These are phyloP conservation scores for Erythrobasidium hasegawianum DNA, from an alignment of 1,284 basidiomycete species.

Conservation along the genomic window DNA sequence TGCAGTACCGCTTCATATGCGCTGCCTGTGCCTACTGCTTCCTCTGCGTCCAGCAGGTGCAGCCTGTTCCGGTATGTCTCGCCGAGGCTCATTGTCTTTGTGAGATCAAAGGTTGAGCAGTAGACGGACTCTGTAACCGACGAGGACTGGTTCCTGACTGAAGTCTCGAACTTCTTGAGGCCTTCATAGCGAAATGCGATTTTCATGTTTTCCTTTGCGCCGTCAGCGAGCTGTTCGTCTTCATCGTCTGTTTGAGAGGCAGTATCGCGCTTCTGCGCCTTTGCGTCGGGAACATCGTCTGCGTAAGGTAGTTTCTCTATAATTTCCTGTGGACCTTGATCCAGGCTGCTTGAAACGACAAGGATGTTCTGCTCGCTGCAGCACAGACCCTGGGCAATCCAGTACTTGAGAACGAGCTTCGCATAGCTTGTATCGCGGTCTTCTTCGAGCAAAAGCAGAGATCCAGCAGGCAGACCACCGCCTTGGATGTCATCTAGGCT, in stretches of 20 bases:
- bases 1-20: not conserved
- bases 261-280: conserved; percentile 50
- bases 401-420: conserved; percentile 81
- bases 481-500: conserved; percentile 95
- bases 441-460: conserved; percentile 68
- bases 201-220: conserved; percentile 60
- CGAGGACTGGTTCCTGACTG: conserved; percentile 53
- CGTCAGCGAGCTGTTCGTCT: conserved; percentile 56
- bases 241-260: conserved; percentile 54
- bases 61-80: conserved; percentile 1
- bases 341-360: conserved; percentile 54
- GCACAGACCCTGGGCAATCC: conserved; percentile 76
- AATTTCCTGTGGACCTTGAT: conserved; percentile 47
- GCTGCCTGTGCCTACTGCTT: not conserved
- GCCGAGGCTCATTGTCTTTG: conserved; percentile 46
- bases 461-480: conserved; percentile 83
- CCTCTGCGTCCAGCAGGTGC: conserved; percentile 7
- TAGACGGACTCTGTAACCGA: conserved; percentile 50
- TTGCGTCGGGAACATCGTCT: conserved; percentile 32
- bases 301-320: conserved; percentile 40
- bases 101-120: conserved; percentile 69
- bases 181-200: conserved; percentile 95
- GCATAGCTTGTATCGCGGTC: conserved; percentile 81
- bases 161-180: conserved; percentile 87
- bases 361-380: conserved; percentile 61